Base-by-base conservation (phyloP, 2,329 filamentous ascomycete species). In the Calonectria multiphialidica region DNA sequence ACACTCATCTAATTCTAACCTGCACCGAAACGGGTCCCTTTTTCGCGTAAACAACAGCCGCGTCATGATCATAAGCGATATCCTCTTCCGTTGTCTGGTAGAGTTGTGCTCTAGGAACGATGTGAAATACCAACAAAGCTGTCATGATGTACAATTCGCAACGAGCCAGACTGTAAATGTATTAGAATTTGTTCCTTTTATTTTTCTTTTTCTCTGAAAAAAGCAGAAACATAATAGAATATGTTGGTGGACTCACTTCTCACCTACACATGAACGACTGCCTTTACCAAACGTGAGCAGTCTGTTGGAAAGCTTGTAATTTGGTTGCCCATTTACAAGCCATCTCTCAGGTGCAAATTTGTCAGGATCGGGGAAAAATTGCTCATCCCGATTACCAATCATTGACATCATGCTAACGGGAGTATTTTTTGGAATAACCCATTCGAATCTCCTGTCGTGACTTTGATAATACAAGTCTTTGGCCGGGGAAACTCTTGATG, bases 331-430 rank as follows among this genome's bases (percentile, higher is more conserved):
- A 10, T 73, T 61, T 0, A 78, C 72, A 1, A 79, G 47, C 73
- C 76, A 84, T 21, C 80, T 72, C 71, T 77, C 80, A 0, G 84
- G 85, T 2, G 75, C 71, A 68, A 83, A 86, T 15, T 79, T 69
- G 18, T 79, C 73, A 0, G 83, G 81, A 0, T 79, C 55, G 2
- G 80, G 77, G 57, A 84, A 86, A 1, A 81, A 68, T 18, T 75
- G 76, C 67, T 79, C 55, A 49, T 82, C 66, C 73, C 70, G 78
- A 75, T 83, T 80, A 61, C 79, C 79, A 72, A 80, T 80, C 68
- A 80, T 77, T 9, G 80, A 78, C 3, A 78, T 81, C 80, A 82
- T 83, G n/a, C 80, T 80, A 13, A 82, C 78, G 2, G 80, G 80
- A 6, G 81, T 83, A 12, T 79, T 82, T 69, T 79, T 71, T 2